Base-by-base conservation (phyloP, 352 stramenopile species). In the Phytopythium boreale region DNA sequence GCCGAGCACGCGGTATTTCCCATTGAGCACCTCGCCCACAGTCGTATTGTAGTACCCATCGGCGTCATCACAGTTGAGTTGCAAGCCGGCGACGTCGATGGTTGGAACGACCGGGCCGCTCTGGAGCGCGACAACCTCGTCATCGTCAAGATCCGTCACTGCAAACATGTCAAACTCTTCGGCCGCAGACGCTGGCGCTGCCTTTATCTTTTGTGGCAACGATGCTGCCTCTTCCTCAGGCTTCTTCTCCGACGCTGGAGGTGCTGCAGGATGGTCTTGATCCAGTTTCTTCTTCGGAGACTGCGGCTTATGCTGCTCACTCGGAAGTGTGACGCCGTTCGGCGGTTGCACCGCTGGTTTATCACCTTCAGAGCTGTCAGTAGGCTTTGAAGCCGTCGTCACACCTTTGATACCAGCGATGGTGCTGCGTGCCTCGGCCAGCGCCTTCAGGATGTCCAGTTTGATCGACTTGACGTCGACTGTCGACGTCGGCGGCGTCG, bases 21-120 rank as follows among this genome's bases (percentile, higher is more conserved):
- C 80, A 56, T 93, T 81, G 2, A 99, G 87, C 9, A 98, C 64
- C 75, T 99, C 97, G 24, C 96, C 97, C 57, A 99, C 96, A 2
- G 76, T 92, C 14, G 95, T 88, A 49, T 91, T 97, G 80, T 99
- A 99, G 76, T 99, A 99, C 11, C 98, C 98, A 49, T 99, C 98
- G 0, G 77, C 76, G 67, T 99, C 97, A 67, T 99, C 97, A 63
- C 90, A 99, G 68, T 99, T 98, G 24, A 88, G 93, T 49, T 93
- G 81, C 19, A 90, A 37, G 12, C 65, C 70, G 10, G 76, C 76
- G 27, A 76, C 69, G 17, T 74, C 71, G 39, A 87, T 68, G n/a
- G 71, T 57, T 15, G 51, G 71, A 29, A 82, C 62, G 0, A 79
- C 66, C 51, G 53, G 77, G 66, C 1, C 82, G 68, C 8, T 60